A percentile compares a stretch with the other conserved stretches of the same genome.
Conservation (phyloP, 2,329 filamentous ascomycete species). For the Trichoderma guizhouense region DNA sequence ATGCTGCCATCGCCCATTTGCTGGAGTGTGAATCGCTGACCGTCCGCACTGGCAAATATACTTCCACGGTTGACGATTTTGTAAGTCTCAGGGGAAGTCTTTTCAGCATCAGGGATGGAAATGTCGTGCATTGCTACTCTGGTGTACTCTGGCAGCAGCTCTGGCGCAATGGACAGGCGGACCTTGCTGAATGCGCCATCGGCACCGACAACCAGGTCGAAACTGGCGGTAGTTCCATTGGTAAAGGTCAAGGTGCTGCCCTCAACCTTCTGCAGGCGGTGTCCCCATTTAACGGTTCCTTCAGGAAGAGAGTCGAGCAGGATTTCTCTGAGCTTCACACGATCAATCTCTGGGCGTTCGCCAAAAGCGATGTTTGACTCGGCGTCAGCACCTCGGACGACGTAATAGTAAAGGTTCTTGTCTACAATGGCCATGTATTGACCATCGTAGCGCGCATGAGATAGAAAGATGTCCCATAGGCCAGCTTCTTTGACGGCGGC, state of each 20-base stretch:
- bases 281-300: constrained; percentile 12
- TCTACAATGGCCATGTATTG: constrained; percentile 15
- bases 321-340: constrained; percentile 10
- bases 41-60: constrained; percentile 43
- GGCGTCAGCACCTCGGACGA: neutral
- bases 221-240: neutral
- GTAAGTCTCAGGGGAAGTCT: constrained; percentile 41
- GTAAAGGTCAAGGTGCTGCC: constrained; percentile 6
- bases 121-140: constrained; percentile 45
- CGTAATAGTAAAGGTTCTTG: constrained; percentile 5
- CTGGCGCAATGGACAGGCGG: constrained; percentile 29
- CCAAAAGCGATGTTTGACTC: neutral
- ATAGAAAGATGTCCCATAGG: constrained; percentile 3
- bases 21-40: constrained; percentile 37
- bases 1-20: constrained; percentile 49
- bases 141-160: constrained; percentile 42
- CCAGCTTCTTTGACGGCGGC: constrained; percentile 14
- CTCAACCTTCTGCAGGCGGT: constrained; percentile 5
- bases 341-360: constrained; percentile 16
- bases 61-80: constrained; percentile 46
- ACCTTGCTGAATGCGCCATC: constrained; percentile 26
- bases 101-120: constrained; percentile 39
- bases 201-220: constrained; percentile 23
- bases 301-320: constrained; percentile 11
- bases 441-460: constrained; percentile 11